phyloP scores from a whole-genome alignment of 495 filamentous ascomycete species.

The Daldinia vernicosa region DNA sequence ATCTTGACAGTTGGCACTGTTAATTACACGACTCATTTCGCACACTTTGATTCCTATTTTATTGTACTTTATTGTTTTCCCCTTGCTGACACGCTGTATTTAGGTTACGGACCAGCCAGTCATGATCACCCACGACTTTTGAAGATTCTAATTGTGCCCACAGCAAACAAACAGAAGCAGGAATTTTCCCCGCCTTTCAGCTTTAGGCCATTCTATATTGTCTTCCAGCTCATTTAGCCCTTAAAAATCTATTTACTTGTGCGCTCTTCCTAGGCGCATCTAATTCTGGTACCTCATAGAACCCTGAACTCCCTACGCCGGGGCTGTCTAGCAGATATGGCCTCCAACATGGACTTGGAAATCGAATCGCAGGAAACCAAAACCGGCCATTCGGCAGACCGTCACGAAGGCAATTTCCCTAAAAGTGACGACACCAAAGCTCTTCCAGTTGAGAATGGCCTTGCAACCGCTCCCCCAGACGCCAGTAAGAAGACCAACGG shows the following conservation, averaged over 20 bases:
- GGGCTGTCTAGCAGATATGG: constrained; percentile 7
- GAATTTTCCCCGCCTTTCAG: constrained; percentile 29
- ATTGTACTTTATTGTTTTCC: constrained; percentile 2
- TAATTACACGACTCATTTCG: constrained; percentile 37
- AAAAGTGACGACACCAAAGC: constrained; percentile 18
- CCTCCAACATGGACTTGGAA: constrained; percentile 32
- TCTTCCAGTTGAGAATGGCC: constrained; percentile 35
- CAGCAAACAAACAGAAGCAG: constrained; percentile 23
- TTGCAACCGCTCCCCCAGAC: constrained; percentile 18
- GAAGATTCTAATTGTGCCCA: constrained; percentile 30
- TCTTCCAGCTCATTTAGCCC: neutral
- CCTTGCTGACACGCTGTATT: constrained; percentile 30
- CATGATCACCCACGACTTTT: constrained; percentile 37
- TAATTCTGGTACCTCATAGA: neutral
- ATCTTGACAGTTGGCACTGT: constrained; percentile 33
- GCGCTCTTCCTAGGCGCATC: neutral
- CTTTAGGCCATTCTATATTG: constrained; percentile 10
- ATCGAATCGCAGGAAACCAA: constrained; percentile 39
- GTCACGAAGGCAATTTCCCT: constrained; percentile 30
- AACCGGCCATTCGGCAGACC: constrained; percentile 29
- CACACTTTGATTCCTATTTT: constrained; percentile 14
- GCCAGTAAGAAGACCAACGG: constrained; percentile 40
- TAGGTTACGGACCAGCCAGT: constrained; percentile 32
- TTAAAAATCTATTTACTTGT: constrained; percentile 4
- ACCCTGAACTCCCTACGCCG: constrained; percentile 20